Evolutionary conservation across 2,329 filamentous ascomycete genomes (phyloP).

Genomic region (Helotiales sp.): DNA sequence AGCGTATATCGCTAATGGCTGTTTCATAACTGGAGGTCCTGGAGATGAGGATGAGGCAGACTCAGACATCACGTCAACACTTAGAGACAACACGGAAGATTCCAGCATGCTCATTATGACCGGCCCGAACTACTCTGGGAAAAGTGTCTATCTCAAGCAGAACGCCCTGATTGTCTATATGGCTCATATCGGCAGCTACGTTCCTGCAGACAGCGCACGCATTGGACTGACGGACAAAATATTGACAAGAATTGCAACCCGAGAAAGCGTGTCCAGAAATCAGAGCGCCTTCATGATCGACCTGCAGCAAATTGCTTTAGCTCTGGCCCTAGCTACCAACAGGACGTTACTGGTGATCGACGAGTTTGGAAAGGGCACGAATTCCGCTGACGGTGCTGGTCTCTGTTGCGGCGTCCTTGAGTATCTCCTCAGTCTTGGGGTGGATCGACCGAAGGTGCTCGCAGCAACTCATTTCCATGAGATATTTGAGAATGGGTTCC

Average conservation of each 20-base stretch:
- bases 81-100: slow-evolving; percentile 36
- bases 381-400: slow-evolving; percentile 61
- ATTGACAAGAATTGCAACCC: slow-evolving; percentile 80
- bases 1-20: slow-evolving; percentile 83
- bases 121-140: slow-evolving; percentile 95
- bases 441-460: slow-evolving; percentile 59
- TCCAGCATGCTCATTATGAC: slow-evolving; percentile 82
- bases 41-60: slow-evolving; percentile 39
- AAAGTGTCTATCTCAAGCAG: slow-evolving; percentile 95
- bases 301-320: slow-evolving; percentile 81
- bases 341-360: slow-evolving; percentile 87
- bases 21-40: slow-evolving; percentile 67
- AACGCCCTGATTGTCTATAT: slow-evolving; percentile 89
- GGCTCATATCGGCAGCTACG: slow-evolving; percentile 90
- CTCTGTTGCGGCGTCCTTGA: slow-evolving; percentile 62
- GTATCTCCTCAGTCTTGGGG: slow-evolving; percentile 56
- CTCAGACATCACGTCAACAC: slow-evolving; percentile 3
- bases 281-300: slow-evolving; percentile 76
- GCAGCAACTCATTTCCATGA: slow-evolving; percentile 71
- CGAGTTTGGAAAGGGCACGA: slow-evolving; percentile 79
- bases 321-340: slow-evolving; percentile 74
- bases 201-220: slow-evolving; percentile 76
- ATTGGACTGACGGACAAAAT: slow-evolving; percentile 94
- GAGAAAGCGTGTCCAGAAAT: slow-evolving; percentile 62
- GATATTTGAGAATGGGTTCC: slow-evolving; percentile 68